Evolutionary conservation across 768 basidiomycete genomes (phyloP).

Genomic region (Boletus rufocinnamomeus): DNA sequence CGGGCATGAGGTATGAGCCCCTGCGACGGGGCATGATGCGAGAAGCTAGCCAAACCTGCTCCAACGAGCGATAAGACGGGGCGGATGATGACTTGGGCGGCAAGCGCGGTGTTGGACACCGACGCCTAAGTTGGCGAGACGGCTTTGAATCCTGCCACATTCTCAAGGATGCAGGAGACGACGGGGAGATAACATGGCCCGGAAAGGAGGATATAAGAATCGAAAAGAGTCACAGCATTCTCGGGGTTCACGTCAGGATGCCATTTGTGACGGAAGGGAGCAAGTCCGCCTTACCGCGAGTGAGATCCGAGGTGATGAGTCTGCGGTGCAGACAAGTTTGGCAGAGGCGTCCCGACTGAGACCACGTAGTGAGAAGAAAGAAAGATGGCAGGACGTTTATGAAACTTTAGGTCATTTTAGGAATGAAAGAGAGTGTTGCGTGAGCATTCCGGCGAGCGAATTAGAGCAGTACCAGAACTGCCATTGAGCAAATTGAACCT

Average conservation of each 20-base stretch:
- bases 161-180: slow-evolving; percentile 13
- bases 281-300: slow-evolving; percentile 26
- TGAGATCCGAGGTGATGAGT: slow-evolving; percentile 38
- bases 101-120: slow-evolving; percentile 10
- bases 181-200: slow-evolving; percentile 17
- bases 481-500: slow-evolving; percentile 1
- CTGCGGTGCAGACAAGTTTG: slow-evolving; percentile 36
- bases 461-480: slow-evolving; percentile 1
- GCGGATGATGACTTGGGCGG: slow-evolving; percentile 1
- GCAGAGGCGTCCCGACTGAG: slow-evolving; percentile 35
- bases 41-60: slow-evolving; percentile 61
- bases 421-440: slow-evolving; percentile 31
- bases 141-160: slow-evolving; percentile 31
- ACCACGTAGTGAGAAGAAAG: slow-evolving; percentile 28
- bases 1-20: slow-evolving; percentile 55
- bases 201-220: slow-evolving; percentile 33
- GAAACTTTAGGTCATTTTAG: slow-evolving; percentile 37
- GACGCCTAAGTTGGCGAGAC: slow-evolving; percentile 24
- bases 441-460: slow-evolving; percentile 15
- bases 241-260: slow-evolving; percentile 34
- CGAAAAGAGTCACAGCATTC: slow-evolving; percentile 34
- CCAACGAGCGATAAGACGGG: slow-evolving; percentile 19
- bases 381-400: slow-evolving; percentile 22
- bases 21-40: slow-evolving; percentile 50
- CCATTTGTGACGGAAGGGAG: slow-evolving; percentile 19